Evolutionary conservation across 306 rosid genomes (phyloP).

Genomic region (Sechiopsis laciniata): DNA sequence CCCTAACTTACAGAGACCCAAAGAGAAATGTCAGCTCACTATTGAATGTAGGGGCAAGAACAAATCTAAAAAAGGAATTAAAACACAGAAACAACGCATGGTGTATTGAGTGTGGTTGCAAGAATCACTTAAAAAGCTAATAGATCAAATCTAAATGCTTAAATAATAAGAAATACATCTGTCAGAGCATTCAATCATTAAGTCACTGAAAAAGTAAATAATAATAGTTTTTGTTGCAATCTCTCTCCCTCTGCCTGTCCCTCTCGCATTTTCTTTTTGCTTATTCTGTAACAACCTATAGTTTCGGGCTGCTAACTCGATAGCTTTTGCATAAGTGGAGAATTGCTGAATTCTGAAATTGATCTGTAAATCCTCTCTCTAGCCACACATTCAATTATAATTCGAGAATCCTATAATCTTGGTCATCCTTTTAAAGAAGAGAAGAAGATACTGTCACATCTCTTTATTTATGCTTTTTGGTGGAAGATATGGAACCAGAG

Average conservation of each 20-base stretch:
- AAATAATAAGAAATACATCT: background rate
- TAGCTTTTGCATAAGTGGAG: background rate
- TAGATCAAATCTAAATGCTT: background rate
- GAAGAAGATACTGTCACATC: too few species aligned
- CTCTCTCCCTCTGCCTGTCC: background rate
- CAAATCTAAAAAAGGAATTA: background rate
- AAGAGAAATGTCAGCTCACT: background rate
- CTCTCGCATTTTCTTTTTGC: background rate
- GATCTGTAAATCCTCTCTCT: background rate
- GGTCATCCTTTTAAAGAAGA: too few species aligned
- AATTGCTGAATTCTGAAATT: background rate
- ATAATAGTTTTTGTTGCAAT: background rate
- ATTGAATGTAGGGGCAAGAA: background rate
- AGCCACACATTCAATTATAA: background rate
- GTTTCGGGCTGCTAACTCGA: conserved; percentile 1
- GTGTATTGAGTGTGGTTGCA: background rate
- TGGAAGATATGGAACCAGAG: too few species aligned
- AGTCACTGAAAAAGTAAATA: background rate
- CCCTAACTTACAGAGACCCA: background rate
- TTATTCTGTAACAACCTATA: background rate
- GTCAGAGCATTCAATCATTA: background rate
- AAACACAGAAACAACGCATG: background rate
- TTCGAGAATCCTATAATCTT: background rate
- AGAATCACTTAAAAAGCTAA: conserved; percentile 12
- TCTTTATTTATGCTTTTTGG: too few species aligned